A percentile compares a stretch with the other conserved stretches of the same genome.
These are phyloP conservation scores for Ustilago sp. DNA, from an alignment of 1,284 basidiomycete species.

Conservation along the genomic window DNA sequence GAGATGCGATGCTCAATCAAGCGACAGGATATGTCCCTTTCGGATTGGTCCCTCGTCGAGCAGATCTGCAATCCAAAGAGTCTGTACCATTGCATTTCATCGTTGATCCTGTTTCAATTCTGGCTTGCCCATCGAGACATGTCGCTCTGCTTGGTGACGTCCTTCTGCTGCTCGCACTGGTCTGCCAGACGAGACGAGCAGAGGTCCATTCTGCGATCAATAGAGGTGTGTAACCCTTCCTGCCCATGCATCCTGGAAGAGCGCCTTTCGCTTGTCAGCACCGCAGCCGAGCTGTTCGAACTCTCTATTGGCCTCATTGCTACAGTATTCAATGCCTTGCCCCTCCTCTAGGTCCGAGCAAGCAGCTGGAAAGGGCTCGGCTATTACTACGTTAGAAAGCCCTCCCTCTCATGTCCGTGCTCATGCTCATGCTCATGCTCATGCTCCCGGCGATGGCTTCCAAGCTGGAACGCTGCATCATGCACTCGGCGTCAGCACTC, in stretches of 20 bases:
- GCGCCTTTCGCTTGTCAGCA: constrained; percentile 3
- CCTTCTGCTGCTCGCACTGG: constrained; percentile 2
- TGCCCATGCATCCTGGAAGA: background rate
- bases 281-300: constrained; percentile 11
- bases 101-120: background rate
- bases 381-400: background rate
- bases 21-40: constrained; percentile 9
- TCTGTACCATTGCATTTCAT: constrained; percentile 15
- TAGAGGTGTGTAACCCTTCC: background rate
- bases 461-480: constrained; percentile 17
- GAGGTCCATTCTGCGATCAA: background rate
- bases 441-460: constrained; percentile 5
- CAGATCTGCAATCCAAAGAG: constrained; percentile 4
- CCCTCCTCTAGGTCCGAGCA: background rate
- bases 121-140: constrained; percentile 10
- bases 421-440: constrained; percentile 1
- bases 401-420: background rate
- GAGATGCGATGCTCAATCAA: constrained; percentile 5
- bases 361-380: constrained; percentile 21
- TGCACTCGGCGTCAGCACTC: constrained; percentile 6
- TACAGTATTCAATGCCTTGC: constrained; percentile 4
- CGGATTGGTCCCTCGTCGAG: background rate
- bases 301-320: background rate
- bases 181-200: background rate
- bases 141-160: constrained; percentile 36